A percentile compares a stretch with the other conserved stretches of the same genome.
These are phyloP conservation scores for Cyclotella baltica DNA, from an alignment of 108 stramenopile genomes.

Conservation along the genomic window DNA sequence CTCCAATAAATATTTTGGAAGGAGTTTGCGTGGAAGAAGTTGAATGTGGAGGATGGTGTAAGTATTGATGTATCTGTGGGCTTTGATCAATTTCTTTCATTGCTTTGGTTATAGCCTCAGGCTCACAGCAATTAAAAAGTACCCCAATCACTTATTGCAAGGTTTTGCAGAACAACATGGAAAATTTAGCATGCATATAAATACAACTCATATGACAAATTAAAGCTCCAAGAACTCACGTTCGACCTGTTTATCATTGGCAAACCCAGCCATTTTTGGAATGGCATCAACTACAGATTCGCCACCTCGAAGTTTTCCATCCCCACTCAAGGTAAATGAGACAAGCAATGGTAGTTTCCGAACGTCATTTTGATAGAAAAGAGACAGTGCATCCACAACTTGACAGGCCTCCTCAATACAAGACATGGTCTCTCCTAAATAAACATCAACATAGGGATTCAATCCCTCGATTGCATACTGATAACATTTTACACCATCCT, in stretches of 20 bases:
- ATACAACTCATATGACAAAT: not conserved
- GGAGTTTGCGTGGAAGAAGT: not conserved
- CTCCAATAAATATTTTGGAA: slow-evolving; percentile 65
- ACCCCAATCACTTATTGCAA: slow-evolving; percentile 49
- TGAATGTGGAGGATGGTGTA: slow-evolving; percentile 23
- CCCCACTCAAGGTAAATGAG: slow-evolving; percentile 71
- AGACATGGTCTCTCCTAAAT: slow-evolving; percentile 85
- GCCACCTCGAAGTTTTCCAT: slow-evolving; percentile 70
- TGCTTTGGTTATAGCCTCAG: slow-evolving; percentile 79
- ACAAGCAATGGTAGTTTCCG: slow-evolving; percentile 58
- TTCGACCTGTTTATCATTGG: slow-evolving; percentile 31
- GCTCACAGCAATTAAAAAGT: slow-evolving; percentile 85
- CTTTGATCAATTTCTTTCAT: slow-evolving; percentile 53
- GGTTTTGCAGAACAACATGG: not conserved
- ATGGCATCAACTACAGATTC: slow-evolving; percentile 54
- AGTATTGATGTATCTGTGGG: slow-evolving; percentile 28
- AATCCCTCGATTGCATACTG: slow-evolving; percentile 55
- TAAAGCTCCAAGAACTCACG: slow-evolving; percentile 33
- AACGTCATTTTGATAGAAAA: slow-evolving; percentile 1
- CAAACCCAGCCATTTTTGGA: slow-evolving; percentile 43
- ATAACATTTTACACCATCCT: slow-evolving; percentile 67
- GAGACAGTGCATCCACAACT: slow-evolving; percentile 65
- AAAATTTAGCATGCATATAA: not conserved
- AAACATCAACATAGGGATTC: slow-evolving; percentile 68
- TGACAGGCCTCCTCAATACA: slow-evolving; percentile 77